A percentile compares a stretch with the other conserved stretches of the same genome.
Evolutionary conservation across 257 asterid genomes (phyloP).

Genomic region (Ligustrum vulgare): DNA sequence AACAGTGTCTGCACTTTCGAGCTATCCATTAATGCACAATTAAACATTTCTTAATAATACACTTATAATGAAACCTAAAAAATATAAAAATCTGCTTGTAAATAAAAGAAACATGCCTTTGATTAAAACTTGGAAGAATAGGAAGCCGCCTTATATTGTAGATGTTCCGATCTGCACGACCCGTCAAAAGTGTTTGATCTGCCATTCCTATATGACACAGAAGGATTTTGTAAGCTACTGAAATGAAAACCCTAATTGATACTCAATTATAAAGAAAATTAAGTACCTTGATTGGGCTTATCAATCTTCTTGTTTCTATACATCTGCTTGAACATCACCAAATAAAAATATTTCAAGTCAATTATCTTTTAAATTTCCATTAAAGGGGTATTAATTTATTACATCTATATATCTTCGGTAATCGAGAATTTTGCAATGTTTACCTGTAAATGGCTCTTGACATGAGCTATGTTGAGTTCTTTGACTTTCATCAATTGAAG

Average conservation of each 20-base stretch:
- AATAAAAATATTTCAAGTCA: not conserved
- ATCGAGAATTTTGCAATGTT: not conserved
- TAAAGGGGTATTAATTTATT: not conserved
- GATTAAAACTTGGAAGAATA: slow-evolving; percentile 45
- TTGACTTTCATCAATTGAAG: slow-evolving; percentile 44
- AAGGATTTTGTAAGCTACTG: not conserved
- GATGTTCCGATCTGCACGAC: slow-evolving; percentile 30
- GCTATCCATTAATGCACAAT: not conserved
- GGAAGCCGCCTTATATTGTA: slow-evolving; percentile 33
- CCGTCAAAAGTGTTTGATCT: slow-evolving; percentile 23
- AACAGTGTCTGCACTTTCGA: not conserved
- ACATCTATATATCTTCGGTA: not conserved
- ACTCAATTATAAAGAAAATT: not conserved
- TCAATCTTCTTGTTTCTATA: slow-evolving; percentile 41
- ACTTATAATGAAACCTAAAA: not conserved
- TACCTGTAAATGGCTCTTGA: slow-evolving; percentile 54
- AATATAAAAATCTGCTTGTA: slow-evolving; percentile 11
- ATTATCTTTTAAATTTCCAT: not conserved
- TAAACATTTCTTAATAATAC: not conserved
- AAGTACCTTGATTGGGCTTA: slow-evolving; percentile 30
- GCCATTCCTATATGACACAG: slow-evolving; percentile 13
- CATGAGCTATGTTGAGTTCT: slow-evolving; percentile 45
- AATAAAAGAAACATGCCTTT: slow-evolving; percentile 30
- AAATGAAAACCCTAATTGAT: slow-evolving; percentile 20
- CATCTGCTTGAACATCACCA: slow-evolving; percentile 29